phyloP scores from a whole-genome alignment of 768 basidiomycete species.

The Suillus paluster region DNA sequence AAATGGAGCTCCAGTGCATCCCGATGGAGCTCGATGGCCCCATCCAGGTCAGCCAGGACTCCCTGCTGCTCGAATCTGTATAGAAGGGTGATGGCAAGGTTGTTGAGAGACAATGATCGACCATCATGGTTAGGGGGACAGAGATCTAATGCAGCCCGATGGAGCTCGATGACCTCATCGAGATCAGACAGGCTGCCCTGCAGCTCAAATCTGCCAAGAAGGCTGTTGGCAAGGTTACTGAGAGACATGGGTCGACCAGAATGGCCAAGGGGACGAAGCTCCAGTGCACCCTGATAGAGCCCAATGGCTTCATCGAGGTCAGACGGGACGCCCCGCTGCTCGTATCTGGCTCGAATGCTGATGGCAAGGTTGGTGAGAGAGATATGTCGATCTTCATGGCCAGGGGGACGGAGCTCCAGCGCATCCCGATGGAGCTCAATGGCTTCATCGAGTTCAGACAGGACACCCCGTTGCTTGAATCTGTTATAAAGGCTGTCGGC shows the following conservation, averaged over 20 bases:
- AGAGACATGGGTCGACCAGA: not conserved
- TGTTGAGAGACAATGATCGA: no score
- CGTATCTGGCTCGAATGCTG: no score
- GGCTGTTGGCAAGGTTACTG: not conserved
- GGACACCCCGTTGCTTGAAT: not conserved
- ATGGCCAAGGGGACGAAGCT: conserved; percentile 2
- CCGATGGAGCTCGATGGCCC: no score
- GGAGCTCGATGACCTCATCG: no score
- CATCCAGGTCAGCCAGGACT: no score
- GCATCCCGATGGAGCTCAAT: not conserved
- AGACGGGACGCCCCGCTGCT: not conserved
- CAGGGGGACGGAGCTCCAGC: not conserved
- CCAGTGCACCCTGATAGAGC: not conserved
- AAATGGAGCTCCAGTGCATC: no score
- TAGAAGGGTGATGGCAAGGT: no score
- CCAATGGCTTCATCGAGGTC: conserved; percentile 1
- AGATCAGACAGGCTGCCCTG: no score
- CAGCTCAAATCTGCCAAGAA: no score
- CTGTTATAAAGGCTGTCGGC: not conserved
- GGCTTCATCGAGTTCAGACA: conserved; percentile 2
- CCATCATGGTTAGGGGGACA: no score
- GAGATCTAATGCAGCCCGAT: no score
- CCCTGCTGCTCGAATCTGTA: no score
- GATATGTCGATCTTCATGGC: not conserved
- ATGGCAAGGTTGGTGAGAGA: not conserved